Base-by-base conservation (phyloP, 2,329 filamentous ascomycete species). In the Metarhizium brunneum region DNA sequence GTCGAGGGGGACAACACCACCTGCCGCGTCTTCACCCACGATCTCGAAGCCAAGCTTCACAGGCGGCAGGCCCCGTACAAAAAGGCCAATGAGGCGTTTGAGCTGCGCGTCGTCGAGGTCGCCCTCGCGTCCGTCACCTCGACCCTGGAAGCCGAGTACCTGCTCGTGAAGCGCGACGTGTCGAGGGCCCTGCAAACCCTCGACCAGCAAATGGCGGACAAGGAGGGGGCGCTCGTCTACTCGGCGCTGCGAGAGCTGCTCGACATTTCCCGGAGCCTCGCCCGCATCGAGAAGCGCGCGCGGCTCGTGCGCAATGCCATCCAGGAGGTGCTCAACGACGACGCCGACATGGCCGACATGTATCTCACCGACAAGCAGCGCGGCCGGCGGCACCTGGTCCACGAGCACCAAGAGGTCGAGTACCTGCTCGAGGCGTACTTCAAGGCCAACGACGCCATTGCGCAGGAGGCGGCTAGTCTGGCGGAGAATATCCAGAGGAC, bases 361-460 rank as follows among this genome's bases (percentile, higher is more conserved):
- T 68, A 71, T 56, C 61, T 72, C 16, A 63, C 64, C 1, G 69
- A 71, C 57, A 64, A 61, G 11, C 54, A 52, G 25, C 59, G 61
- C 0, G 69, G 69, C 7, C 61, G 59, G 6, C 63, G 63, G 4
- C 69, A 70, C 58, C 55, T 52, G 0, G 54, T 61, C 7, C 56
- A 62, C 3, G 68, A 72, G 49, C 69, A 71, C 42, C 67, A 68
- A 54, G 66, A 68, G 50, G 69, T 69, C 35, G 69, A 72, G 60
- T 71, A 71, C 54, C 57, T 71, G 47, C 60, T 71, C 2, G 68
- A 71, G 48, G 67, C 68, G 14, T 71, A 71, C 57, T 68, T 66
- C 55, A 70, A 69, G 51, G 66, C 65, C 4, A 64, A 62, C 7
- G 69, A 71, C 48, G 59, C 65, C 1, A 64, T 72, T 25, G 68